Percentiles rank a stretch among this genome's conserved stretches.
Conservation (phyloP, 257 asterid species). For the Solanum neorickii region DNA sequence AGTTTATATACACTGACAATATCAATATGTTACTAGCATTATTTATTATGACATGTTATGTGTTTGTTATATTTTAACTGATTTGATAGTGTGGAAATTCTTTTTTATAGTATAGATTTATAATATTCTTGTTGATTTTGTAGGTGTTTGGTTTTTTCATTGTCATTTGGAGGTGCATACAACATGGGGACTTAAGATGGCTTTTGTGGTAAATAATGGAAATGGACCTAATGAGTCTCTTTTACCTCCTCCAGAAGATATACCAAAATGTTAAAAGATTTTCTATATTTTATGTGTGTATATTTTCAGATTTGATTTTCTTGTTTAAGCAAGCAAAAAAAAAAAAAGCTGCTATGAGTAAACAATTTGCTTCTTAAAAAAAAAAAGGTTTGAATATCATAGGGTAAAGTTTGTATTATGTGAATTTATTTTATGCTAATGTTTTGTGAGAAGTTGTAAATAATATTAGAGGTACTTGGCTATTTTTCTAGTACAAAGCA, state of each 20-base stretch:
- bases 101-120: too few species aligned
- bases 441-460: background rate
- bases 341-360: background rate
- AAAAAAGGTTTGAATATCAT: background rate
- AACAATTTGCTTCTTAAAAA: background rate
- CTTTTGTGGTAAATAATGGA: slow-evolving; percentile 60
- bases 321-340: background rate
- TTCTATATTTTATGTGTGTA: background rate
- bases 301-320: background rate
- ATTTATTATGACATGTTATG: too few species aligned
- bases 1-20: background rate
- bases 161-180: slow-evolving; percentile 60
- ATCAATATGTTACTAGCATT: background rate
- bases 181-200: slow-evolving; percentile 68
- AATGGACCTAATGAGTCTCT: slow-evolving; percentile 40
- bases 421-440: background rate
- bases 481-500: background rate
- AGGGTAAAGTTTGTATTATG: background rate
- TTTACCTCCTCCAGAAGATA: slow-evolving; percentile 45
- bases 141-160: slow-evolving; percentile 60
- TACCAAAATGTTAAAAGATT: slow-evolving; percentile 39
- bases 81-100: background rate
- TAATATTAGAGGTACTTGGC: background rate
- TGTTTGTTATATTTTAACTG: background rate
- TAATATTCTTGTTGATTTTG: background rate